A percentile compares a stretch with the other conserved stretches of the same genome.
These are phyloP conservation scores for Cenchrus americanus DNA, from an alignment of 176 grass and related monocot species.

Conservation along the genomic window DNA sequence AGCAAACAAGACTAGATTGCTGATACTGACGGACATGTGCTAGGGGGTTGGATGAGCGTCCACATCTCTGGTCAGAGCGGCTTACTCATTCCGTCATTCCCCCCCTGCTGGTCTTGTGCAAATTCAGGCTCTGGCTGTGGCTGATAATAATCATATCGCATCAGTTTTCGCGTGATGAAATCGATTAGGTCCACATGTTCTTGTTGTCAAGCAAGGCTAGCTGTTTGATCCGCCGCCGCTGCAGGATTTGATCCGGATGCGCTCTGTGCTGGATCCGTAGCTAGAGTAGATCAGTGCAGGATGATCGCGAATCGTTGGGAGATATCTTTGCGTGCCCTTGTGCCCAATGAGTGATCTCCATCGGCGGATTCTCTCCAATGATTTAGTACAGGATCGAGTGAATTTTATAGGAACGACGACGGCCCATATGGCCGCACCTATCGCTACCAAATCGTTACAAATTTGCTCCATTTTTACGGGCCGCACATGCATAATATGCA, in stretches of 20 bases:
- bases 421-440: not conserved
- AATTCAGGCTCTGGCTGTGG: not conserved
- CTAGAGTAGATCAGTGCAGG: constrained; percentile 13
- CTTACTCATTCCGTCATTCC: not conserved
- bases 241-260: constrained; percentile 40
- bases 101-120: not conserved
- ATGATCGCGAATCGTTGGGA: constrained; percentile 21
- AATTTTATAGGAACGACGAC: not conserved
- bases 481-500: not conserved
- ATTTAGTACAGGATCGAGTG: not conserved
- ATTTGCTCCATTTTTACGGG: not conserved
- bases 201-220: not conserved
- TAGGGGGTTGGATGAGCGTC: constrained; percentile 34
- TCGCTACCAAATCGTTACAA: not conserved
- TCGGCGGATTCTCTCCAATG: constrained; percentile 1
- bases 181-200: not conserved
- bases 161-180: not conserved
- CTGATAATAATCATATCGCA: not conserved
- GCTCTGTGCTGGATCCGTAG: constrained; percentile 18
- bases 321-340: constrained; percentile 8
- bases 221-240: constrained; percentile 21
- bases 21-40: constrained; percentile 62
- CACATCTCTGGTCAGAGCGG: not conserved
- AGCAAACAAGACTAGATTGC: not conserved
- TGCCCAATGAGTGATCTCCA: constrained; percentile 8